Percentiles rank a stretch among this genome's conserved stretches.
Evolutionary conservation across 192 early-diverging fungal genomes (phyloP).

Genomic region (Backusella sp.): DNA sequence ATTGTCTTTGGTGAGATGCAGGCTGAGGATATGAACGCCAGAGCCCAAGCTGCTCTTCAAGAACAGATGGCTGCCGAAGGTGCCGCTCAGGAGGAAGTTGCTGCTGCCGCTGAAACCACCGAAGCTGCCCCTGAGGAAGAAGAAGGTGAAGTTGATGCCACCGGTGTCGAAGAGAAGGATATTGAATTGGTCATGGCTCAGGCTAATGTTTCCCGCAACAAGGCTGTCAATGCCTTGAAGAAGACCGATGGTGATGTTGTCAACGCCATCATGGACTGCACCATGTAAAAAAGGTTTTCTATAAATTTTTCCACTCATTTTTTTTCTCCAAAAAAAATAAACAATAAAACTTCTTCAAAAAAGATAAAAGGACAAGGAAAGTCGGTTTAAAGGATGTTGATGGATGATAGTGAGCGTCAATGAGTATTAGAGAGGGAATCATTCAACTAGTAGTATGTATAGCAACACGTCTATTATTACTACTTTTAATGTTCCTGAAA

Average conservation of each 20-base stretch:
- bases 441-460: neutral
- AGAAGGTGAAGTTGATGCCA: slow-evolving; percentile 77
- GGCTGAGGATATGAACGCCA: slow-evolving; percentile 80
- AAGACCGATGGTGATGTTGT: slow-evolving; percentile 86
- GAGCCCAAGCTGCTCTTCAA: slow-evolving; percentile 70
- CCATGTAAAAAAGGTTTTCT: slow-evolving; percentile 4
- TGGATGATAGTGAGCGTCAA: neutral
- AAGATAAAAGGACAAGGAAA: neutral
- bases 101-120: slow-evolving; percentile 48
- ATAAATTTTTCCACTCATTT: neutral
- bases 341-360: neutral
- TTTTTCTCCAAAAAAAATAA: neutral
- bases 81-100: slow-evolving; percentile 39
- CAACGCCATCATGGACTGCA: slow-evolving; percentile 90
- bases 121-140: slow-evolving; percentile 47
- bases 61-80: slow-evolving; percentile 61
- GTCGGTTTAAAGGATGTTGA: neutral
- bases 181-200: slow-evolving; percentile 94
- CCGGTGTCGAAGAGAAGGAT: slow-evolving; percentile 86
- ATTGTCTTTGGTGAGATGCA: slow-evolving; percentile 97
- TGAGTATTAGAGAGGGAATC: no score
- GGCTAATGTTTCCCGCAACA: slow-evolving; percentile 80
- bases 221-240: slow-evolving; percentile 92
- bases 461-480: neutral
- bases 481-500: neutral